Percentiles rank a stretch among this genome's conserved stretches.
phyloP scores from a whole-genome alignment of 2,329 filamentous ascomycete genomes.

The Pestalotiopsis sp. region DNA sequence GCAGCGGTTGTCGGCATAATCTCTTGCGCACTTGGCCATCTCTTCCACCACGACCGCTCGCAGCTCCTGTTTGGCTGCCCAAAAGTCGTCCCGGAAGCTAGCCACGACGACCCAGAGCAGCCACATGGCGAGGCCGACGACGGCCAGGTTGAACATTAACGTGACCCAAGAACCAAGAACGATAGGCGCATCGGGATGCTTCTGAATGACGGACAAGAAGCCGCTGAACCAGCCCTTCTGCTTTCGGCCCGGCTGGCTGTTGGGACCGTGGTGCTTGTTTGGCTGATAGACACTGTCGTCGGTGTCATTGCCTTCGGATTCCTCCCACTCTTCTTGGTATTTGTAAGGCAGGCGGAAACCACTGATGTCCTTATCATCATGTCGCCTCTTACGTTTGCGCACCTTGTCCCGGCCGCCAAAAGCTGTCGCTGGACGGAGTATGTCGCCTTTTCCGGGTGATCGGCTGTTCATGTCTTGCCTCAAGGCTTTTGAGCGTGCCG shows the following conservation, averaged over 20 bases:
- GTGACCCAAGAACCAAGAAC: conserved; percentile 63
- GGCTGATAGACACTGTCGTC: conserved; percentile 43
- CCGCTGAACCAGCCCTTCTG: conserved; percentile 42
- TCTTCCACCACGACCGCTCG: conserved; percentile 61
- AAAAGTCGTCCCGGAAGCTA: conserved; percentile 75
- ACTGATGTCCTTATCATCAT: conserved; percentile 54
- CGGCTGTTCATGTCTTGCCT: conserved; percentile 32
- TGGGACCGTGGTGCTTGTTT: conserved; percentile 17
- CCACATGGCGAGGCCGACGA: conserved; percentile 61
- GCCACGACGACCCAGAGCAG: conserved; percentile 70
- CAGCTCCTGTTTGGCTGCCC: conserved; percentile 70
- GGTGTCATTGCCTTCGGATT: conserved; percentile 50
- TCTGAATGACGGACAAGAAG: conserved; percentile 55
- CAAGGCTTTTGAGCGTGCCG: conserved; percentile 47
- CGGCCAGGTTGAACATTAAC: conserved; percentile 64
- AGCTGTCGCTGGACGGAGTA: conserved; percentile 44
- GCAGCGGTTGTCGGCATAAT: conserved; percentile 80
- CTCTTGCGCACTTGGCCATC: conserved; percentile 72
- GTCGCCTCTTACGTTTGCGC: conserved; percentile 57
- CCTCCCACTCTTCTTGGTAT: conserved; percentile 44
- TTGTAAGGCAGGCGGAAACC: conserved; percentile 47
- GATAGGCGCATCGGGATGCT: conserved; percentile 61
- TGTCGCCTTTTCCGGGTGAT: conserved; percentile 66
- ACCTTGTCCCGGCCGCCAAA: conserved; percentile 45
- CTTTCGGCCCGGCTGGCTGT: conserved; percentile 25